Conservation (phyloP, 768 basidiomycete genomes). For the Collybia nuda region DNA sequence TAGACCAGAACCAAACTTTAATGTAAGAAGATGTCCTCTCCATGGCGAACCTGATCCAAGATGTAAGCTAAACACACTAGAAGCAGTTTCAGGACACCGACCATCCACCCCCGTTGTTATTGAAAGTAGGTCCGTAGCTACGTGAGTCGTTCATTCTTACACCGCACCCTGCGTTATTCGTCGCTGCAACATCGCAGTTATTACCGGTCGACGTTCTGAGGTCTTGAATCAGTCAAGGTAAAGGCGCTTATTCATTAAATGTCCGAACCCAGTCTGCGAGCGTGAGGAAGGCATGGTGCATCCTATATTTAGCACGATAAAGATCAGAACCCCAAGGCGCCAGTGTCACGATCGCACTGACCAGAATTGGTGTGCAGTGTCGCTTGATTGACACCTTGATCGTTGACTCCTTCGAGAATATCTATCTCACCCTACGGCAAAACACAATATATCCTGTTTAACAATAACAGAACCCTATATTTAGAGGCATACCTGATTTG, state of each 20-base stretch:
- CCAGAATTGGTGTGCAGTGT: conserved; percentile 58
- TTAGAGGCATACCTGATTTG: conserved; percentile 29
- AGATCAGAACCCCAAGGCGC: not conserved
- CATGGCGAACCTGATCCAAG: conserved; percentile 51
- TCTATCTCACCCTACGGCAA: conserved; percentile 49
- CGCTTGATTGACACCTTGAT: conserved; percentile 47
- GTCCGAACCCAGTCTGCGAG: conserved; percentile 43
- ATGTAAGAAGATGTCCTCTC: conserved; percentile 58
- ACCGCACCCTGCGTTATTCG: conserved; percentile 57
- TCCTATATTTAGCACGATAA: conserved; percentile 21
- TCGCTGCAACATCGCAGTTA: conserved; percentile 50
- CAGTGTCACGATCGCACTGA: conserved; percentile 14
- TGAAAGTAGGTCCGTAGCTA: conserved; percentile 61
- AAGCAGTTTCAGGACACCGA: conserved; percentile 21
- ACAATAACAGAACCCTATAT: not conserved
- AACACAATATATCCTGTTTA: too few relatives aligned
- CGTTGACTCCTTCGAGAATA: conserved; percentile 60
- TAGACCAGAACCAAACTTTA: conserved; percentile 74
- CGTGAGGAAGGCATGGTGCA: conserved; percentile 54
- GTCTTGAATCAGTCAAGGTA: too few relatives aligned
- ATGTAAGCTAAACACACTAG: not conserved
- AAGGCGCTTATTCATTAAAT: too few relatives aligned
- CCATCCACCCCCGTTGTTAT: conserved; percentile 62
- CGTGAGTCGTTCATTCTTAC: conserved; percentile 39
- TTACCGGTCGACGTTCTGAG: conserved; percentile 33